These are phyloP conservation scores for Helotiales sp. DNA, from an alignment of 2,329 filamentous ascomycete genomes.

Conservation along the genomic window DNA sequence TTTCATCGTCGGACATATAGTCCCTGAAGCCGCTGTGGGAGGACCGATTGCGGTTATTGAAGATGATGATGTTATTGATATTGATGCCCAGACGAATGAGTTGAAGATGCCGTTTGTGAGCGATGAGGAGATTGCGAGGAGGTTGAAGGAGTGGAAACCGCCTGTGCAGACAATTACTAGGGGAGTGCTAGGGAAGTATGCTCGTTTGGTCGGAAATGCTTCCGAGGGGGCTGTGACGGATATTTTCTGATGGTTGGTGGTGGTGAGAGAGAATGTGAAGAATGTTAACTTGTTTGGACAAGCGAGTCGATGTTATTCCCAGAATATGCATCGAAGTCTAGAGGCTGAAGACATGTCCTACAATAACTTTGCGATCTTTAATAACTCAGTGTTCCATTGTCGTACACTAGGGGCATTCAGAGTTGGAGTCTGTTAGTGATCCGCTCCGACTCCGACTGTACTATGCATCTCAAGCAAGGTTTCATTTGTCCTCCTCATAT, in stretches of 20 bases:
- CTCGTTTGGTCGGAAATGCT: background rate
- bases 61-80: conserved; percentile 83
- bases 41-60: conserved; percentile 84
- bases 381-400: no score
- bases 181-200: background rate
- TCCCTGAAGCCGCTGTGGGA: conserved; percentile 86
- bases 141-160: background rate
- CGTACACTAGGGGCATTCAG: no score
- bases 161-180: background rate
- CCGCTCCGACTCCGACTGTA: background rate
- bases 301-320: background rate
- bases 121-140: background rate
- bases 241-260: no score
- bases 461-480: background rate
- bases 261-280: background rate
- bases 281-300: background rate
- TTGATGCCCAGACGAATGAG: conserved; percentile 77
- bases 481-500: background rate
- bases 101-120: background rate
- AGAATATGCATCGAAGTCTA: background rate
- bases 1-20: conserved; percentile 92
- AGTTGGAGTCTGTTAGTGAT: no score
- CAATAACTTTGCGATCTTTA: no score
- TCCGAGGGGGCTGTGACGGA: conserved; percentile 2
- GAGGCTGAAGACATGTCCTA: no score